Conservation (phyloP, 2,329 filamentous ascomycete genomes). For the Lojkania enalia region DNA sequence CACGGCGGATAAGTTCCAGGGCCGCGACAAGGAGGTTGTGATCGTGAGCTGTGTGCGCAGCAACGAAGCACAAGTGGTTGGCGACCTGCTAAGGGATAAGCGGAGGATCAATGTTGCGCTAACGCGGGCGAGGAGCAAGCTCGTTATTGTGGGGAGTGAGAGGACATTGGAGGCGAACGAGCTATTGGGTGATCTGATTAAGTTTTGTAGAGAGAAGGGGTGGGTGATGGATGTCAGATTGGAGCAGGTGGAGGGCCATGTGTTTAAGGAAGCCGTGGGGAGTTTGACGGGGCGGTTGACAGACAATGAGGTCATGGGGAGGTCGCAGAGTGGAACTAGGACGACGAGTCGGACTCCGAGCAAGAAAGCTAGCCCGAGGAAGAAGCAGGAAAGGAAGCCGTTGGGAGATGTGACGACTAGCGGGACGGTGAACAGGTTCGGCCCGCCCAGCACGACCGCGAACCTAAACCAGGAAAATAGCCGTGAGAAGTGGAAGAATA, state of each 20-base stretch:
- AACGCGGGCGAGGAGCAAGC: slow-evolving; percentile 87
- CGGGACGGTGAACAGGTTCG: slow-evolving; percentile 22
- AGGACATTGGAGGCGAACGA: slow-evolving; percentile 71
- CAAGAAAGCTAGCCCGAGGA: slow-evolving; percentile 34
- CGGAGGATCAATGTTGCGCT: slow-evolving; percentile 93
- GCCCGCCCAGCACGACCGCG: slow-evolving; percentile 22
- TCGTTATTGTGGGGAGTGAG: slow-evolving; percentile 83
- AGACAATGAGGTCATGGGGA: too few relatives aligned
- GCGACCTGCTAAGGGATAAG: slow-evolving; percentile 89
- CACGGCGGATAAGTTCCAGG: slow-evolving; percentile 95
- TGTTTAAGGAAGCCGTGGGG: slow-evolving; percentile 63
- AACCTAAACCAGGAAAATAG: background rate
- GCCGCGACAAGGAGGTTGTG: slow-evolving; percentile 91
- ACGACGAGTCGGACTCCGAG: slow-evolving; percentile 7
- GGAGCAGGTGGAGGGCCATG: slow-evolving; percentile 67
- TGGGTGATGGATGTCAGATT: slow-evolving; percentile 78
- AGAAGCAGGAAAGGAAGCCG: slow-evolving; percentile 36
- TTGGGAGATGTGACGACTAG: slow-evolving; percentile 27
- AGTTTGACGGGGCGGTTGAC: too few relatives aligned
- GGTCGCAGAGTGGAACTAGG: slow-evolving; percentile 41
- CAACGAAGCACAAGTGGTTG: slow-evolving; percentile 81
- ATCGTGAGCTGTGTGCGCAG: slow-evolving; percentile 85
- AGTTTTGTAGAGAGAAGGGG: slow-evolving; percentile 72
- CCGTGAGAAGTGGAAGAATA: slow-evolving; percentile 17
- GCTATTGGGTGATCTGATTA: slow-evolving; percentile 75